Conservation (phyloP, 2,329 filamentous ascomycete genomes). For the Hypoxylon rubiginosum region DNA sequence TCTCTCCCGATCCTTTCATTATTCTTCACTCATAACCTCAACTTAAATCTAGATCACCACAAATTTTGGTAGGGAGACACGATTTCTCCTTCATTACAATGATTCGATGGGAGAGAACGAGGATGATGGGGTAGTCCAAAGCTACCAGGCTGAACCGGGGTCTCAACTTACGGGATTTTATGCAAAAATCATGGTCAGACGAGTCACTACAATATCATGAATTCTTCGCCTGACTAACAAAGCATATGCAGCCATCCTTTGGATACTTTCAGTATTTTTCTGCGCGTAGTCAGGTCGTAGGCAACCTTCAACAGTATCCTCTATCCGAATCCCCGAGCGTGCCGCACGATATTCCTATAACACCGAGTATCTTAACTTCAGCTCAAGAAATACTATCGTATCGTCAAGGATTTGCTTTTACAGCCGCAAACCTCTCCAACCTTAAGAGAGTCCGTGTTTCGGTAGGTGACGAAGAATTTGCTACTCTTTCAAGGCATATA, state of each 20-base stretch:
- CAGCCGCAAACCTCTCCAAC: constrained; percentile 26
- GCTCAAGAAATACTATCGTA: constrained; percentile 34
- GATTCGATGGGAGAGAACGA: constrained; percentile 1
- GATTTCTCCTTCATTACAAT: constrained; percentile 24
- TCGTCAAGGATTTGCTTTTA: constrained; percentile 34
- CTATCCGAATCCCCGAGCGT: not conserved
- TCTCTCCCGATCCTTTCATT: not conserved
- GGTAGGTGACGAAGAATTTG: constrained; percentile 8
- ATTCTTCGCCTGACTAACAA: not conserved
- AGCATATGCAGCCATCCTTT: constrained; percentile 8
- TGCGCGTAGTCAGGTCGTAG: constrained; percentile 5
- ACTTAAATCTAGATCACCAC: constrained; percentile 24
- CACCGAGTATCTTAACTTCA: constrained; percentile 11
- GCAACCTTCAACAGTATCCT: not conserved
- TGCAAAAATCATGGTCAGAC: constrained; percentile 32
- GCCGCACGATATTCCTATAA: constrained; percentile 28
- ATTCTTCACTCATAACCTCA: not conserved
- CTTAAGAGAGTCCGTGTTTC: constrained; percentile 40
- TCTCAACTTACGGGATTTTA: constrained; percentile 28
- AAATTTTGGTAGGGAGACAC: constrained; percentile 26
- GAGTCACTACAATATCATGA: not conserved
- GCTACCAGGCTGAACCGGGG: constrained; percentile 21
- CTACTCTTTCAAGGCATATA: constrained; percentile 9
- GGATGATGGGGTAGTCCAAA: not conserved
- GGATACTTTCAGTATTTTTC: constrained; percentile 33